Evolutionary conservation across 2,329 filamentous ascomycete species (phyloP), one percentile per base, ranked within the genome.

Genomic region (Cladosporium colombiae): DNA sequence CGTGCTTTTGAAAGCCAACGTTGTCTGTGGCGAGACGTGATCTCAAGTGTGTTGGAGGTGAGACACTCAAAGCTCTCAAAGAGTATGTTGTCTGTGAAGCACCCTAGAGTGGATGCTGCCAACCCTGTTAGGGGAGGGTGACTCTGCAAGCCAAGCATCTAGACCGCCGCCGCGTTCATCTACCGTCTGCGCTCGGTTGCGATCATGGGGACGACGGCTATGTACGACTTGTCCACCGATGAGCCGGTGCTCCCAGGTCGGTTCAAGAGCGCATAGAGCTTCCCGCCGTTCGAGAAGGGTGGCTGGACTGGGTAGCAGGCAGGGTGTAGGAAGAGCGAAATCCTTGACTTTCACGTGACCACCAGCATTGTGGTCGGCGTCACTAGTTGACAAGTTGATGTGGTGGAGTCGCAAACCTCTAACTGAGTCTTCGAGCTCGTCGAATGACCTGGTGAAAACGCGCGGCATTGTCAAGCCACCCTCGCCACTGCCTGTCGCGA

Each of bases 1-100:
- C 73, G 82, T 90, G 55, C 85, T 91, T 69, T 80, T 84, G 66
- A 90, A 89, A 77, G 86, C 87, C n/a, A 85, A 84, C 70, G 88
- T 91, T 5, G 76, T 90, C 57, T 89, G 88, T 63, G 59, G 52
- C 16, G 67, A 66, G 49, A 35, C 63, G 5, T 66, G 64, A 63
- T 27, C 14, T 29, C 52, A 33, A n/a, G 8, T 5, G 6, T 18
- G 8, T 21, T 3, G n/a, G 8, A 21, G 23, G n/a, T 10, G 3
- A 46, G 10, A 46, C n/a, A 21, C 2, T 21, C 40, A 21, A 13
- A 46, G 40, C 10, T 21, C 31, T 71, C 53, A 72, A 18, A 72
- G 37, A 14, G 70, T 72, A 10, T 71, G 67, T 21, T 72, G 70
- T 29, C 70, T 64, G 35, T 69, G 69, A n/a, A 67, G 65, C 44